Conservation (phyloP, 2,329 filamentous ascomycete species). For the Aspergillus ochraceoroseus region DNA sequence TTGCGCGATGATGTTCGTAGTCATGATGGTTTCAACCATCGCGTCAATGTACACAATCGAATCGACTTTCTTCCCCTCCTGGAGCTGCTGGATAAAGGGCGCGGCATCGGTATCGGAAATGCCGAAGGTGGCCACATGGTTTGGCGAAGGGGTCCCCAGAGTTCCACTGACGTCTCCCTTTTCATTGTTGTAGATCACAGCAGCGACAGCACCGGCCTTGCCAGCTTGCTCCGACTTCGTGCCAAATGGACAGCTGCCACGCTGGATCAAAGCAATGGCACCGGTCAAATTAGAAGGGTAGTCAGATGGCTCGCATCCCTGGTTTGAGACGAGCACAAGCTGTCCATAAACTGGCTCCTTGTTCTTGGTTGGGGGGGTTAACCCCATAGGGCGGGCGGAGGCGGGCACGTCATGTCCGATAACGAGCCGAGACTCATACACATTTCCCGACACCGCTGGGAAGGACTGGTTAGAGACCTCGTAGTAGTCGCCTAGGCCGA, state of each 20-base stretch:
- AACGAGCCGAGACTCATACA: conserved; percentile 57
- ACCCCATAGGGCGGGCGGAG: conserved; percentile 56
- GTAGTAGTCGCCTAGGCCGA: conserved; percentile 33
- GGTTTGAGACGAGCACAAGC: conserved; percentile 46
- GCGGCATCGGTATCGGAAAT: conserved; percentile 58
- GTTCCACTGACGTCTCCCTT: conserved; percentile 61
- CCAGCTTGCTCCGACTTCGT: conserved; percentile 65
- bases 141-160: conserved; percentile 54
- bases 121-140: conserved; percentile 60
- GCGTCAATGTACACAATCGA: conserved; percentile 43
- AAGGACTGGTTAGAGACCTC: conserved; percentile 52
- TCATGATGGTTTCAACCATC: conserved; percentile 45
- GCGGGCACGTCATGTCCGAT: conserved; percentile 52
- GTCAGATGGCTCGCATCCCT: conserved; percentile 61
- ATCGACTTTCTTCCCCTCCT: conserved; percentile 41
- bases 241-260: conserved; percentile 67
- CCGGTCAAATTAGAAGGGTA: conserved; percentile 56
- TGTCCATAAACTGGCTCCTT: conserved; percentile 49
- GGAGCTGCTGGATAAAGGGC: conserved; percentile 53
- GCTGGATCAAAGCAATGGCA: conserved; percentile 64
- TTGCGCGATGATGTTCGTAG: conserved; percentile 57
- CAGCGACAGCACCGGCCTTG: conserved; percentile 65
- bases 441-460: conserved; percentile 55
- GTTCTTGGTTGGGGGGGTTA: conserved; percentile 51
- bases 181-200: conserved; percentile 69